Evolutionary conservation across 208 protist genomes (phyloP), one percentile per base, ranked within the genome.

Genomic region (Zelonia costaricensis): DNA sequence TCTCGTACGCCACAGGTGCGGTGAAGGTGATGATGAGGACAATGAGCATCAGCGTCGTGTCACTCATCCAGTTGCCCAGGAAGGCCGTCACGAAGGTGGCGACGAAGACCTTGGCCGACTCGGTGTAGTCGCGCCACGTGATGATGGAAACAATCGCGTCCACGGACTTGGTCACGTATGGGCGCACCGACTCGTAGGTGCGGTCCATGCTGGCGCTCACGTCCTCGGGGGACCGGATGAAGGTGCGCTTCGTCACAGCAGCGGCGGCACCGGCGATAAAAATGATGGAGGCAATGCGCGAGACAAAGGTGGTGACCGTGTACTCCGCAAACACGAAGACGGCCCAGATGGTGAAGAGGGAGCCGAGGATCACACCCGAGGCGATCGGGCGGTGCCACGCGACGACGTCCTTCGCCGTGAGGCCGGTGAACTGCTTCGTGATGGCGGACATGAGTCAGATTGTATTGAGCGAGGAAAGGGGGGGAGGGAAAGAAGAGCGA

Each of bases 1-100:
- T 78, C 58, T 82, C 73, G 67, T 96, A 93, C 28, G 82, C 62
- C 9, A 80, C 55, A 12, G 87, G 90, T 10, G 76, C 35, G 0
- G 79, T 67, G 58, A 94, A 93, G 49, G 71, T 38, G 31, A 74
- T 30, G 25, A 87, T 18, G 30, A 89, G 23, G 8, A 43, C 40
- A 3, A 84, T 1, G 6, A 84, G 48, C 13, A 86, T n/a, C 18
- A 93, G 53, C 1, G 70, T 76, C 20, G 66, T 69, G 62, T 96
- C 90, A 38, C 73, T 81, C 54, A 92, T 54, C 38, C 43, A 81
- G 74, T 92, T 96, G 48, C 90, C 90, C 12, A 96, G 38, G 43
- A 80, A 80, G 18, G 76, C 84, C 0, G 76, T 31, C 25, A 87
- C 55, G 36, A 93, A 35, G 40, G 76, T 80, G 0, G 52, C 40